phyloP scores from a whole-genome alignment of 495 filamentous ascomycete genomes.

The Cercophora sp. region DNA sequence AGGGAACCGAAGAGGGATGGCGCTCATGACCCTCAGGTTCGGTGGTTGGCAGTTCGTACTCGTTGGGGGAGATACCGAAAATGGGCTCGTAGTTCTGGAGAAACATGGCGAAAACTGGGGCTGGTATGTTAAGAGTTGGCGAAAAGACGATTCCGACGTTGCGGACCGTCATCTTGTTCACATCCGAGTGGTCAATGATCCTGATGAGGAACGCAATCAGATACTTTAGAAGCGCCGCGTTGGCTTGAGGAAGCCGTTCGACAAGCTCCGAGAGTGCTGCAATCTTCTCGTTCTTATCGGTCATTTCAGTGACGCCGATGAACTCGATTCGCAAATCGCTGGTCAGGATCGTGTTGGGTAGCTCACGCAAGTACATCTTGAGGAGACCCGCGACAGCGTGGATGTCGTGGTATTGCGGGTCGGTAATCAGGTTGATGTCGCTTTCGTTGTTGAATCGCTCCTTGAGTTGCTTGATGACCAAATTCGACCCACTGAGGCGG shows the following conservation, averaged over 20 bases:
- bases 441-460: conserved; percentile 93
- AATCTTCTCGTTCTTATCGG: conserved; percentile 72
- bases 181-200: conserved; percentile 81
- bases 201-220: conserved; percentile 81
- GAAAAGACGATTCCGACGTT: conserved; percentile 99
- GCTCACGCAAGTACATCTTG: conserved; percentile 89
- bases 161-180: conserved; percentile 97
- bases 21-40: conserved; percentile 24
- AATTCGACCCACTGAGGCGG: conserved; percentile 88
- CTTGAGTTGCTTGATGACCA: conserved; percentile 84
- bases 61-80: conserved; percentile 67
- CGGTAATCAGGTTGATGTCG: conserved; percentile 81
- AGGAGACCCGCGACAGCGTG: conserved; percentile 93
- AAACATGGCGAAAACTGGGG: conserved; percentile 89
- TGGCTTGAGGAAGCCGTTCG: conserved; percentile 73
- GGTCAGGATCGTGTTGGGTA: conserved; percentile 86
- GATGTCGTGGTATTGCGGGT: conserved; percentile 87
- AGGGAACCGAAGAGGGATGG: conserved; percentile 3
- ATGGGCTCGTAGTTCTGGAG: conserved; percentile 85
- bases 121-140: conserved; percentile 95
- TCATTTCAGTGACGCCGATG: conserved; percentile 75
- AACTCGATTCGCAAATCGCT: conserved; percentile 88
- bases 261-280: conserved; percentile 81
- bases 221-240: conserved; percentile 73
- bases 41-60: conserved; percentile 44